These are phyloP conservation scores for Paecilomyces formosus DNA, from an alignment of 2,329 filamentous ascomycete species.

Conservation along the genomic window DNA sequence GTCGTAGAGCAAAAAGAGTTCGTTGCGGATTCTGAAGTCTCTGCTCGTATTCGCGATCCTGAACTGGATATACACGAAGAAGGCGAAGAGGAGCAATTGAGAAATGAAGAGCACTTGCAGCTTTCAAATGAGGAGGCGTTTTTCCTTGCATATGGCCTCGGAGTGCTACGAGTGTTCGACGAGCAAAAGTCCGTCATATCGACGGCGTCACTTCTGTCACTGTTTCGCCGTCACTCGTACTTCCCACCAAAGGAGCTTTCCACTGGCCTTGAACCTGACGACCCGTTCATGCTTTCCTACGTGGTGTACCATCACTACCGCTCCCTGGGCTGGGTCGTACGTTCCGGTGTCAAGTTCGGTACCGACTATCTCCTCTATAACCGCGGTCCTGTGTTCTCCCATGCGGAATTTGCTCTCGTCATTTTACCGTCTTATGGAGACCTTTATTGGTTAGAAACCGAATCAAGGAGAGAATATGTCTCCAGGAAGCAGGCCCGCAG, in stretches of 20 bases:
- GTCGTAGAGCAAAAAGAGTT: constrained; percentile 60
- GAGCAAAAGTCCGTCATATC: constrained; percentile 37
- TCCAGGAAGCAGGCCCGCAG: constrained; percentile 37
- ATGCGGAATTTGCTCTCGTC: constrained; percentile 85
- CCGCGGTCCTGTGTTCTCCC: constrained; percentile 85
- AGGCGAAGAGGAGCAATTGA: constrained; percentile 17
- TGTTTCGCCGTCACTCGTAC: constrained; percentile 64
- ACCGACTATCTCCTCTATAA: constrained; percentile 94
- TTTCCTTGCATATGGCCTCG: constrained; percentile 77
- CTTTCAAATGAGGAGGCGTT: constrained; percentile 85
- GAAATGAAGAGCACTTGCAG: constrained; percentile 78
- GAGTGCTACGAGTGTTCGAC: constrained; percentile 57
- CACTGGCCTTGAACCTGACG: constrained; percentile 58
- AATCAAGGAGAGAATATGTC: constrained; percentile 43
- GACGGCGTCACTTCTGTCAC: constrained; percentile 51
- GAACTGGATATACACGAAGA: constrained; percentile 8
- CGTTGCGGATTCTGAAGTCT: constrained; percentile 15
- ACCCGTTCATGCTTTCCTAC: constrained; percentile 80
- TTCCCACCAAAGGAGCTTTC: constrained; percentile 50
- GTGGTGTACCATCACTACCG: constrained; percentile 93
- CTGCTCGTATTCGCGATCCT: constrained; percentile 8
- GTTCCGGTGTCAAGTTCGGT: constrained; percentile 88
- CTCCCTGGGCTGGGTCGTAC: constrained; percentile 88
- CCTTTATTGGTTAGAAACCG: constrained; percentile 56
- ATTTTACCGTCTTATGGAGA: constrained; percentile 77